Percentiles rank a stretch among this genome's conserved stretches.
These are phyloP conservation scores for Diaporthe longicolla DNA, from an alignment of 2,329 filamentous ascomycete genomes.

Conservation along the genomic window DNA sequence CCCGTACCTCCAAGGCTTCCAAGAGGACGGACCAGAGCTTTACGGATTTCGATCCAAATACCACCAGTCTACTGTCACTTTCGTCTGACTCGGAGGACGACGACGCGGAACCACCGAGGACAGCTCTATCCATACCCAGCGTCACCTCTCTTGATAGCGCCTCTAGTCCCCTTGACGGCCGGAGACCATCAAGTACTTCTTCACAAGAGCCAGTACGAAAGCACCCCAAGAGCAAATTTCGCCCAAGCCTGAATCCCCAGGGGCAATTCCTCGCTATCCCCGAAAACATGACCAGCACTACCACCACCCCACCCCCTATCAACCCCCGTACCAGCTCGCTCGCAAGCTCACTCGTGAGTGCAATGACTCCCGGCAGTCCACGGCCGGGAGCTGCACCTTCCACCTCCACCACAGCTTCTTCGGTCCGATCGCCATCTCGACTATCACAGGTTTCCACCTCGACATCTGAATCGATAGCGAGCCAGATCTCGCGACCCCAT, in stretches of 20 bases:
- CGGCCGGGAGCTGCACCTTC: slow-evolving; percentile 50
- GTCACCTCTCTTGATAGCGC: slow-evolving; percentile 47
- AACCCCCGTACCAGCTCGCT: slow-evolving; percentile 51
- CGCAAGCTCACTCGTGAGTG: slow-evolving; percentile 41
- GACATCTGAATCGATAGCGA: slow-evolving; percentile 36
- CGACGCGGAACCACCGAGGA: slow-evolving; percentile 51
- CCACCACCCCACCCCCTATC: slow-evolving; percentile 44
- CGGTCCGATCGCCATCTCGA: slow-evolving; percentile 51
- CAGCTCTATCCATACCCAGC: slow-evolving; percentile 52
- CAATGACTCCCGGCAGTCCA: slow-evolving; percentile 47
- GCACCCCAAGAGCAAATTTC: slow-evolving; percentile 44
- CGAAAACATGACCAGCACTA: slow-evolving; percentile 45
- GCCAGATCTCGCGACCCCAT: slow-evolving; percentile 38
- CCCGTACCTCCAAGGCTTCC: slow-evolving; percentile 67
- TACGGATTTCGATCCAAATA: slow-evolving; percentile 65
- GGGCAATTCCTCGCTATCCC: slow-evolving; percentile 62
- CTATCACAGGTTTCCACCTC: slow-evolving; percentile 47
- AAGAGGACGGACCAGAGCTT: slow-evolving; percentile 64
- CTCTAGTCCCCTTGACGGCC: slow-evolving; percentile 36
- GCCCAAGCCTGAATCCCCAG: slow-evolving; percentile 56
- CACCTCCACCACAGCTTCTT: slow-evolving; percentile 53
- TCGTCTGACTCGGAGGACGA: slow-evolving; percentile 71
- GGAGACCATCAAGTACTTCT: slow-evolving; percentile 40
- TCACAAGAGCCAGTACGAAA: slow-evolving; percentile 36
- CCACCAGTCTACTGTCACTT: slow-evolving; percentile 69